phyloP scores from a whole-genome alignment of 257 asterid species.

The Nicotiana paniculata region DNA sequence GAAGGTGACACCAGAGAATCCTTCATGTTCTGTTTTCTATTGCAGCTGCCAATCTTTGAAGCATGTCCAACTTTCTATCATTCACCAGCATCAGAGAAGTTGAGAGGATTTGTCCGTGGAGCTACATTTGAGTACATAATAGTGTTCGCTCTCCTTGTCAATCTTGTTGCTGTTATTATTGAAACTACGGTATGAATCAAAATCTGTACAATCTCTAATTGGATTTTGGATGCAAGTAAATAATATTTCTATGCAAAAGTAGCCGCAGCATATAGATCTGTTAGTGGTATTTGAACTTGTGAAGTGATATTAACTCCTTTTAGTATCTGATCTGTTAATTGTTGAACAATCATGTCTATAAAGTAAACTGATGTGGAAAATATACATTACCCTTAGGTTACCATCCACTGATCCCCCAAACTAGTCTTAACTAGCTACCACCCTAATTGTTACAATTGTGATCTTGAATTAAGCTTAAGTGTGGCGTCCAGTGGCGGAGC shows the following conservation, averaged over 20 bases:
- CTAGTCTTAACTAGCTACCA: neutral
- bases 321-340: neutral
- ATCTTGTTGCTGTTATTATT: constrained; percentile 73
- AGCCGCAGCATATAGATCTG: neutral
- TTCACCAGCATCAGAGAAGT: constrained; percentile 55
- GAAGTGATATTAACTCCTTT: neutral
- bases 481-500: neutral
- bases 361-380: neutral
- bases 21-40: constrained; percentile 1
- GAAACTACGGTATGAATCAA: constrained; percentile 72
- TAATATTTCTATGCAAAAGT: neutral
- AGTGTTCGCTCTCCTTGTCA: constrained; percentile 60
- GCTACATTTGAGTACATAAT: constrained; percentile 58
- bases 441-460: neutral
- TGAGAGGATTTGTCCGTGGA: constrained; percentile 65
- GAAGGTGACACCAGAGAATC: neutral
- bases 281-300: neutral
- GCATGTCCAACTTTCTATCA: constrained; percentile 62
- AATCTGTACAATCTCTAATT: neutral
- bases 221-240: neutral
- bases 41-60: constrained; percentile 74
- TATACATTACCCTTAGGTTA: neutral
- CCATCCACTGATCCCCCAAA: neutral
- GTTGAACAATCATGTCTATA: neutral
- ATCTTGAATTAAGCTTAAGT: neutral